Conservation (phyloP, 2,329 filamentous ascomycete genomes). For the Claviceps sorghi region DNA sequence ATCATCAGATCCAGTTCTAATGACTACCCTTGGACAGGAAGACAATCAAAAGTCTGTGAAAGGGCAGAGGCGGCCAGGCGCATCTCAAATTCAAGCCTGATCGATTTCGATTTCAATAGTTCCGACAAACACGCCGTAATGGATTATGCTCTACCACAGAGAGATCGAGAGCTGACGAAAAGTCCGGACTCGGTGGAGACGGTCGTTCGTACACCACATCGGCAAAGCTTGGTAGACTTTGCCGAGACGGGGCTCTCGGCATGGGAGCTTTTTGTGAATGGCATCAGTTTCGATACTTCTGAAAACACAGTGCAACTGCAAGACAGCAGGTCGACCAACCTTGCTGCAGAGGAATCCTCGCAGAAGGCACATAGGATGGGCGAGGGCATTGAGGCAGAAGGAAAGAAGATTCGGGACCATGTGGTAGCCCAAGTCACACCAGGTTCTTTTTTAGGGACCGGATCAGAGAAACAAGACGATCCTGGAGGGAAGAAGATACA, state of each 20-base stretch:
- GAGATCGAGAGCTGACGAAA: neutral
- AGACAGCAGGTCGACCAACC: neutral
- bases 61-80: neutral
- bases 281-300: conserved; percentile 15
- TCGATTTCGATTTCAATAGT: conserved; percentile 1
- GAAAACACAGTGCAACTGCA: neutral
- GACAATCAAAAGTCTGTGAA: neutral
- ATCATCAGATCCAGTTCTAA: neutral
- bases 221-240: conserved; percentile 11
- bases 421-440: neutral
- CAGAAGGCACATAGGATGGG: neutral
- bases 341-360: neutral
- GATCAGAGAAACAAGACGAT: neutral
- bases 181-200: conserved; percentile 21
- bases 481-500: neutral
- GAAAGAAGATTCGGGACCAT: neutral
- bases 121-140: neutral
- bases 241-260: conserved; percentile 10
- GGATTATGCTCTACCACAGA: neutral
- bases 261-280: conserved; percentile 19
- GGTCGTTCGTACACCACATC: conserved; percentile 21
- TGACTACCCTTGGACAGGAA: neutral
- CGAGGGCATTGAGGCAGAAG: neutral
- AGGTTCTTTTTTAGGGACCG: conserved; percentile 4
- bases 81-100: neutral